Evolutionary conservation across 495 filamentous ascomycete genomes (phyloP), one percentile per base, ranked within the genome.

Genomic region (Aspergillus ellipticus): DNA sequence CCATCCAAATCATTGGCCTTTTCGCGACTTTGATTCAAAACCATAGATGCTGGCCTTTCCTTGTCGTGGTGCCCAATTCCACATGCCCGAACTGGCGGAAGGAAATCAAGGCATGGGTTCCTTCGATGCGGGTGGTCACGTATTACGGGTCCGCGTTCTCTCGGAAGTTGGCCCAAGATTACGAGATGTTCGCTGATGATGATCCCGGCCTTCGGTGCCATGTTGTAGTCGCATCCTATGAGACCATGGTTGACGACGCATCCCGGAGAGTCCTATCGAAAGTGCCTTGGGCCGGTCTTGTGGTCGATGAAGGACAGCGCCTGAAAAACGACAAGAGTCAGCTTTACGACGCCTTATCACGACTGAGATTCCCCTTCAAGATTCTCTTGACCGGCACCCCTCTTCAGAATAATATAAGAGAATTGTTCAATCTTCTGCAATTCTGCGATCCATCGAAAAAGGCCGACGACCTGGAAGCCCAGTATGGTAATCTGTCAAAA

Each of bases 51-150:
- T 99, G 88, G 82, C 95, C 95, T 0, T 99, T 97, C 66, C 75
- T 99, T 9, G 77, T 97, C 6, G 90, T 97, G 13, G 92, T 92
- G 1, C 95, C 95, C 0, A 97, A 97, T 57, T 86, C 93, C 0
- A 97, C 95, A 0, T 94, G 91, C 63, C 83, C 92, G 4, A 99
- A 99, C 64, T 99, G 95, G 94, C 86, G 93, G 31, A 86, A 95
- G 24, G 95, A 99, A 68, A 89, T 99, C 66, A 93, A 96, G 74
- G 84, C 83, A 62, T 99, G 95, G 95, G 85, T 87, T 3, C 95
- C 95, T 3, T 80, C 77, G 3, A 76, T 97, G 19, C 84, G 91
- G 19, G 92, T 95, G 4, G 92, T 97, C 13, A 85, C 93, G 1
- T 99, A 94, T 70, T 96, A 90, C 64, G 95, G 95, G 33, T 83